phyloP scores from a whole-genome alignment of 2,329 filamentous ascomycete genomes.

The Calonectria fujianensis region DNA sequence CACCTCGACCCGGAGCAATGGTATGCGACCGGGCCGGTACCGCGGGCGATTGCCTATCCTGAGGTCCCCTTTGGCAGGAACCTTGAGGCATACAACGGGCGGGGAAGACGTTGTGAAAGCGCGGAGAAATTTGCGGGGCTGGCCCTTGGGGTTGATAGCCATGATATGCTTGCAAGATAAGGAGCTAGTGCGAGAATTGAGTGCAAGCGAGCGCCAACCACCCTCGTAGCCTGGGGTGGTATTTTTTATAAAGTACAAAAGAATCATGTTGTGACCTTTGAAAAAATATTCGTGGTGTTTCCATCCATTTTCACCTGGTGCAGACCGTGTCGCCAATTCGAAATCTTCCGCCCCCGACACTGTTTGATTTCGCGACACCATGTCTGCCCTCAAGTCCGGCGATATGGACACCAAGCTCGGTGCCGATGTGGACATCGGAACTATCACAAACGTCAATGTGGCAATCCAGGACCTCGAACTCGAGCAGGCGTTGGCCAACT shows the following conservation, averaged over 20 bases:
- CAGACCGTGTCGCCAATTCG: background rate
- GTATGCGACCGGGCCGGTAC: slow-evolving; percentile 27
- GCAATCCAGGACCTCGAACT: slow-evolving; percentile 49
- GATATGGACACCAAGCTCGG: slow-evolving; percentile 18
- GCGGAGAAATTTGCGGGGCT: slow-evolving; percentile 20
- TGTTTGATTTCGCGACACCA: background rate
- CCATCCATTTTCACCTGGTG: background rate
- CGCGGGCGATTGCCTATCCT: background rate
- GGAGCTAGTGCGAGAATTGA: background rate
- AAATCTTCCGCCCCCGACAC: background rate
- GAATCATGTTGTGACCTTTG: background rate
- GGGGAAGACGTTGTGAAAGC: slow-evolving; percentile 11
- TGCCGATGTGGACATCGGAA: slow-evolving; percentile 32
- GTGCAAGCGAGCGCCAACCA: slow-evolving; percentile 5
- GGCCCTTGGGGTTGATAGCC: slow-evolving; percentile 16
- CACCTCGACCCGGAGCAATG: background rate
- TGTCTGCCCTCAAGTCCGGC: slow-evolving; percentile 22
- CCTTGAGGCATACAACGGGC: background rate
- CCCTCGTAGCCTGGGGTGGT: background rate
- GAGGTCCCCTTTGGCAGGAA: background rate
- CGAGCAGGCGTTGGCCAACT: slow-evolving; percentile 52
- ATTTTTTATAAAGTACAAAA: slow-evolving; percentile 3
- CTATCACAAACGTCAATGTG: slow-evolving; percentile 36
- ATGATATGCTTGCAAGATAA: slow-evolving; percentile 12
- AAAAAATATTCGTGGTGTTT: background rate